phyloP scores from a whole-genome alignment of 179 eudicot species.

The Amaranthus tricolor region DNA sequence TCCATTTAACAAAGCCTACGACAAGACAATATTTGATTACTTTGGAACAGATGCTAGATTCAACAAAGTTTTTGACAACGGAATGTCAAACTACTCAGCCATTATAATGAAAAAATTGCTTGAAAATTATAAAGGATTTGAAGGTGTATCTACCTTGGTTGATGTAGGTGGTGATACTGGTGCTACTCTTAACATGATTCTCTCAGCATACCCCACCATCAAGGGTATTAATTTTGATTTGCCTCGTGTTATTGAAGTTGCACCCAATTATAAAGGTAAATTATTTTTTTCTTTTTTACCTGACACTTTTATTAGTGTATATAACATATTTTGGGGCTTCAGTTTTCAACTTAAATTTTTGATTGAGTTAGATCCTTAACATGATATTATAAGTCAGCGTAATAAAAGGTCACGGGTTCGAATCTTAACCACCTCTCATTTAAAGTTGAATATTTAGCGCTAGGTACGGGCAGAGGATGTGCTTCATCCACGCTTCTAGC shows the following conservation, averaged over 20 bases:
- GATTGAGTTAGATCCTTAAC: too few relatives aligned
- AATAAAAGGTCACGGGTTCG: too few relatives aligned
- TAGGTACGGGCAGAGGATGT: too few relatives aligned
- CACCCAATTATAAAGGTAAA: constrained; percentile 34
- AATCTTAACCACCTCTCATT: too few relatives aligned
- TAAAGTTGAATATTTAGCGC: too few relatives aligned
- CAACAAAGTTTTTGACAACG: constrained; percentile 42
- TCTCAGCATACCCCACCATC: constrained; percentile 36
- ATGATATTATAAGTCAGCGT: too few relatives aligned
- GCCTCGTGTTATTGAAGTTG: constrained; percentile 43
- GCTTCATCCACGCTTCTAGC: too few relatives aligned
- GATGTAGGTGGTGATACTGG: constrained; percentile 47
- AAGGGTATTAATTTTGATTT: constrained; percentile 45
- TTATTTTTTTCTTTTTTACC: too few relatives aligned
- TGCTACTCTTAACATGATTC: constrained; percentile 36
- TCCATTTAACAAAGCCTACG: constrained; percentile 44
- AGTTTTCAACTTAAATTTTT: too few relatives aligned
- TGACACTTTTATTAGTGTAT: too few relatives aligned
- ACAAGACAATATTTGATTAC: constrained; percentile 34
- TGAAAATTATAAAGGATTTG: constrained; percentile 34
- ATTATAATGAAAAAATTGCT: constrained; percentile 41
- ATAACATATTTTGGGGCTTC: too few relatives aligned
- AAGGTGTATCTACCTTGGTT: constrained; percentile 34
- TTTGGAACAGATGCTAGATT: constrained; percentile 36
- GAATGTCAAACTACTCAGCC: constrained; percentile 41